Evolutionary conservation across 2,329 filamentous ascomycete species (phyloP), one percentile per base, ranked within the genome.

Genomic region (Fusarium concolor): DNA sequence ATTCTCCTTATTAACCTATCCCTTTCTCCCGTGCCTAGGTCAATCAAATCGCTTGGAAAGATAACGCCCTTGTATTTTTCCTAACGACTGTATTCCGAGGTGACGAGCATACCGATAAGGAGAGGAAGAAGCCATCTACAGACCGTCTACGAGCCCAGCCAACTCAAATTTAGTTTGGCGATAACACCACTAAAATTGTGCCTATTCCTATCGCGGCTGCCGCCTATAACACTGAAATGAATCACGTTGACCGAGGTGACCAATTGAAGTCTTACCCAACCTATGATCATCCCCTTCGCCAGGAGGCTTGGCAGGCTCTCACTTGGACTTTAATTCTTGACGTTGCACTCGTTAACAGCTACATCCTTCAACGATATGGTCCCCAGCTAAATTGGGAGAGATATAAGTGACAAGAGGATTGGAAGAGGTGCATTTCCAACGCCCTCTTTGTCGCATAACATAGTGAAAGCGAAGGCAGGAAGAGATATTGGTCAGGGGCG

Each of bases 21-120:
- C 26, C 10, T 28, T 28, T 28, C 26, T 28, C 10, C 10, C 10
- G 9, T 28, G 8, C 26, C 26, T 28, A 28, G 26, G 54, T 63
- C 5, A 58, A 62, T 31, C 28, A 67, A 49, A 50, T 69, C 22
- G 45, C 46, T 10, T 69, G 43, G 59, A 67, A 69, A 22, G 63
- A 69, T 60, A 69, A 60, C 31, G 28, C 42, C 18, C 52, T 67
- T 28, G 10, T 28, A 28, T 11, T 28, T 11, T 28, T 28, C 10
- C 8, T 28, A 10, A 28, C 10, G 10, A 28, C 26, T 26, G 43
- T 43, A 11, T 28, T 43, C 17, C 14, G 10, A 6, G 39, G 39
- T 14, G 7, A 43, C 15, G 14, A 43, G 22, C 10, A 28, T 28
- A 28, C 26, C 10, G 10, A 28, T 28, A 10, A 43, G 22, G 17